These are phyloP conservation scores for Ogataea ganodermae DNA, from an alignment of 805 yeast genomes.

Conservation along the genomic window DNA sequence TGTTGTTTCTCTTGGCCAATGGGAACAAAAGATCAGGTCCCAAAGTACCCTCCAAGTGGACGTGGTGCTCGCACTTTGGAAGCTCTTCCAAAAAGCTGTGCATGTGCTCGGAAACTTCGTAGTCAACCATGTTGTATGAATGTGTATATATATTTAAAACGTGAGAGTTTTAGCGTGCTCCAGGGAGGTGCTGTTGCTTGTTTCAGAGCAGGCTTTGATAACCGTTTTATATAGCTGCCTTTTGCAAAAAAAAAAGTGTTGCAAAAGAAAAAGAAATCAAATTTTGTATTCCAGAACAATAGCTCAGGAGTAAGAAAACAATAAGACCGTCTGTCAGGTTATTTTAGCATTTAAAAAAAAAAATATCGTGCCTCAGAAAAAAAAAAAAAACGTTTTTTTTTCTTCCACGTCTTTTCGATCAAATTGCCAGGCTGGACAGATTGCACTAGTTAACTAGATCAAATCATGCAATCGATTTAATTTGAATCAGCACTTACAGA, in stretches of 20 bases:
- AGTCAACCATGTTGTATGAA: slow-evolving; percentile 15
- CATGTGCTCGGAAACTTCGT: slow-evolving; percentile 41
- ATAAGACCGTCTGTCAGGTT: too few relatives aligned
- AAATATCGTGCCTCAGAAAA: background rate
- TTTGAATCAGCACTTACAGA: too few relatives aligned
- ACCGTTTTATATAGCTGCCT: slow-evolving; percentile 3
- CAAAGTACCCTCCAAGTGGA: slow-evolving; percentile 81
- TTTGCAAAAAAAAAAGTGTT: slow-evolving; percentile 1
- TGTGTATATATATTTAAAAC: background rate
- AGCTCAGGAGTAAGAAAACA: background rate
- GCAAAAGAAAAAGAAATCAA: slow-evolving; percentile 2
- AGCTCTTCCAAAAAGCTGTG: slow-evolving; percentile 60
- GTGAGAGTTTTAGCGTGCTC: background rate
- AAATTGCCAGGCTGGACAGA: too few relatives aligned
- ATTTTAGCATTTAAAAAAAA: background rate
- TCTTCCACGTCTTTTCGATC: background rate
- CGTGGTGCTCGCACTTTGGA: slow-evolving; percentile 87
- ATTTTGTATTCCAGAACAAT: background rate
- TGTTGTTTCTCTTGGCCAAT: slow-evolving; percentile 64
- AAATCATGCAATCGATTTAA: too few relatives aligned
- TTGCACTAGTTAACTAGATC: too few relatives aligned
- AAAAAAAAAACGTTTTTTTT: background rate
- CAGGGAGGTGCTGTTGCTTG: background rate
- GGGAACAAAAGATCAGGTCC: slow-evolving; percentile 74
- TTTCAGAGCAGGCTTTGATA: background rate